Conservation (phyloP, 177 flowering plant species). For the Vitis hybrid region DNA sequence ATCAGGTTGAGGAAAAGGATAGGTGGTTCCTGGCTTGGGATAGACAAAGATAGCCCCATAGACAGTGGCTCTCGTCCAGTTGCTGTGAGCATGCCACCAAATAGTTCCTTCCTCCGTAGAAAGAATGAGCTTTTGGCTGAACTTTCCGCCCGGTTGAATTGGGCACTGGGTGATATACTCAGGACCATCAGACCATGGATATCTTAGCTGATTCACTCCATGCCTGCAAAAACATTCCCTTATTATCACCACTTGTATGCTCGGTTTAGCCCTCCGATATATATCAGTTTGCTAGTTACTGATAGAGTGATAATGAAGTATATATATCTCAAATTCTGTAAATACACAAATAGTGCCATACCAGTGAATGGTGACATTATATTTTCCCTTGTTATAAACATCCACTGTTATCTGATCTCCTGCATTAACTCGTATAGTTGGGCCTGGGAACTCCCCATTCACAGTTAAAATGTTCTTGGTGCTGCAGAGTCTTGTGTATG, state of each 20-base stretch:
- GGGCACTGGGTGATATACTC: slow-evolving; percentile 24
- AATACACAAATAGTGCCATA: neutral
- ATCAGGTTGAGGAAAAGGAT: slow-evolving; percentile 18
- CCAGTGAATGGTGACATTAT: slow-evolving; percentile 31
- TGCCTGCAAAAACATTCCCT: slow-evolving; percentile 9
- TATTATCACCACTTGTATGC: too few relatives aligned
- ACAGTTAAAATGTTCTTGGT: slow-evolving; percentile 25
- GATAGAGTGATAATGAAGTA: too few relatives aligned
- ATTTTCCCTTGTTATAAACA: slow-evolving; percentile 18
- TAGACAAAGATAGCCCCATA: slow-evolving; percentile 16
- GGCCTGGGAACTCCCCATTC: slow-evolving; percentile 30
- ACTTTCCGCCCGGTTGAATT: slow-evolving; percentile 14
- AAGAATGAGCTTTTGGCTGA: neutral
- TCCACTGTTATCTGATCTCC: slow-evolving; percentile 18
- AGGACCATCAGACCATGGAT: slow-evolving; percentile 25
- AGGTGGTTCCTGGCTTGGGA: slow-evolving; percentile 7
- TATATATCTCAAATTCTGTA: too few relatives aligned
- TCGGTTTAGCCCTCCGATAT: too few relatives aligned
- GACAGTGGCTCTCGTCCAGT: slow-evolving; percentile 20
- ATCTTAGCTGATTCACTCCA: slow-evolving; percentile 13
- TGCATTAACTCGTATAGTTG: slow-evolving; percentile 14
- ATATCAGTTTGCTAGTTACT: too few relatives aligned
- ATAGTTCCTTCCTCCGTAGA: slow-evolving; percentile 19
- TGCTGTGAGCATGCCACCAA: slow-evolving; percentile 27
- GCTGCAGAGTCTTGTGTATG: slow-evolving; percentile 20